Base-by-base conservation (phyloP, 2,329 filamentous ascomycete species). In the Paraphaeosphaeria sporulosa region DNA sequence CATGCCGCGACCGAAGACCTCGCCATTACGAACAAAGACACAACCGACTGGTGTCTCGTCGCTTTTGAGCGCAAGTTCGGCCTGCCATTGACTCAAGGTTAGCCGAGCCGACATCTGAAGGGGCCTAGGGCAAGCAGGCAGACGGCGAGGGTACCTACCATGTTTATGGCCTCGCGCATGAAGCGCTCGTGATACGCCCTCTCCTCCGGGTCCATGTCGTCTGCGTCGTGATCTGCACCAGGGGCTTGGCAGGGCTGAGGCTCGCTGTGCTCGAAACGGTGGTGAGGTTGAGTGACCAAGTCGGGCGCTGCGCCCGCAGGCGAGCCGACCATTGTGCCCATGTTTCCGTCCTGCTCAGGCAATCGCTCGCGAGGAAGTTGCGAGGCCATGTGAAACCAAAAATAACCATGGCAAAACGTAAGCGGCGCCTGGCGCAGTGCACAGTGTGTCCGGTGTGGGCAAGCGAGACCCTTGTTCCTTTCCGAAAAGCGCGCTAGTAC, bases 31-130 rank as follows among this genome's bases (percentile, higher is more conserved):
- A 23, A 98, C 94, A 55, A 99, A 89, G 34, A 99, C 93, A 78
- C 95, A 99, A 51, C 95, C 96, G 21, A 99, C 95, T 1, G 95
- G 95, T 1, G 96, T 98, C 81, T 99, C 95, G 69, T 96, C 94
- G 63, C 87, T 68, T 83, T 82, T 51, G 42, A 99, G 87, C 23
- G 96, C 95, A 66, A 93, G 86, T 71, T 94, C 90, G 60, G 93
- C 95, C 92, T 96, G 58, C 42, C 27, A 48, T 32, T 43, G 36
- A 54, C 30, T 30, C 55, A 64, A 60, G 67, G 71, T 73, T 60
- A 73, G 70, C 60, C 51, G 49, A 47, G 9, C 27, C 42, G 49
- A 43, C 30, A 42, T 30, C 12, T 30, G 56, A 42, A 44, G 32
- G 36, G 34, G 8, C 25, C 3, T 27, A 27, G 25, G 6, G 25